Conservation (phyloP, 2,329 filamentous ascomycete species). For the Fusarium sp. region DNA sequence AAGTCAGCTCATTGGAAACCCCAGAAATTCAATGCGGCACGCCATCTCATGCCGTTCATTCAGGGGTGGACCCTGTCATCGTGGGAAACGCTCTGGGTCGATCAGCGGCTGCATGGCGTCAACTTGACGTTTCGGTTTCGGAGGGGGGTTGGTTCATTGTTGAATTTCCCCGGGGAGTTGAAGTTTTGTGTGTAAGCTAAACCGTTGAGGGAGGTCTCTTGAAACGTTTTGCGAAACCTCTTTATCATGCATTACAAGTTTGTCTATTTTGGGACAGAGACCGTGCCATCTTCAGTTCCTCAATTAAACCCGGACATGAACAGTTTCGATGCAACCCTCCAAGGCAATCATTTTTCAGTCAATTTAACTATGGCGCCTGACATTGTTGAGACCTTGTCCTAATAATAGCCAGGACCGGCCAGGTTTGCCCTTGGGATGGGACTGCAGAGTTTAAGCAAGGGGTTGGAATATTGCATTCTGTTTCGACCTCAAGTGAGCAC, state of each 20-base stretch:
- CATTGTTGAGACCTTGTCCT: neutral
- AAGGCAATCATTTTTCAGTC: neutral
- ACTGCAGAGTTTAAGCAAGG: neutral
- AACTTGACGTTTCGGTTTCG: constrained; percentile 17
- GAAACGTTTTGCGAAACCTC: constrained; percentile 19
- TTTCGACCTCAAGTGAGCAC: neutral
- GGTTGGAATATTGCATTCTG: neutral
- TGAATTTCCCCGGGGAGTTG: neutral
- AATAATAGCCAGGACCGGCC: neutral
- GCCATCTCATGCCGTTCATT: constrained; percentile 12
- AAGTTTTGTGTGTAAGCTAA: constrained; percentile 4
- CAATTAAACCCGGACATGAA: constrained; percentile 12
- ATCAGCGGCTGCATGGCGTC: constrained; percentile 30
- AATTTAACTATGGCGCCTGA: neutral
- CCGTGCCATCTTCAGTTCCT: neutral
- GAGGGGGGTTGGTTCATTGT: neutral
- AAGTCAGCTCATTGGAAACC: constrained; percentile 4
- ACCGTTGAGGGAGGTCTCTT: constrained; percentile 16
- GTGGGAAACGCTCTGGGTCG: constrained; percentile 15
- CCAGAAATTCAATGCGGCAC: constrained; percentile 23
- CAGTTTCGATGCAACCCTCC: constrained; percentile 8
- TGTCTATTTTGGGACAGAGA: neutral
- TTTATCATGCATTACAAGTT: constrained; percentile 9
- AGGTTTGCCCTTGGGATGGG: neutral
- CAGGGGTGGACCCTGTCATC: constrained; percentile 33